Percentiles rank a stretch among this genome's conserved stretches.
These are phyloP conservation scores for Geotrichum restrictum DNA, from an alignment of 1,139 yeast species.

Conservation along the genomic window DNA sequence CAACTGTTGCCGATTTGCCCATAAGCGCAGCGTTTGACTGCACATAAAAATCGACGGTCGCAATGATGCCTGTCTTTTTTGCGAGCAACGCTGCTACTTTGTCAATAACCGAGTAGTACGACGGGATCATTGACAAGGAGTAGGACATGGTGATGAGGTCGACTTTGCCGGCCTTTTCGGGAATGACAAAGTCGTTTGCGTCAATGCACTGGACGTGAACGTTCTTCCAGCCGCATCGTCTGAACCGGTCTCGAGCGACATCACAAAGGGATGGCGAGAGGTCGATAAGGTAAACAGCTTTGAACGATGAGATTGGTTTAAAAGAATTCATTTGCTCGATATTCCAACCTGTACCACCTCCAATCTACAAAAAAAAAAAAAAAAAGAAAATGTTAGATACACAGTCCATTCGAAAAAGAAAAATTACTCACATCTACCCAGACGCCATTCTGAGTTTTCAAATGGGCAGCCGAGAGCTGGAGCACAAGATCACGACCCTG, in stretches of 20 bases:
- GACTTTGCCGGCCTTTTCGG: constrained; percentile 41
- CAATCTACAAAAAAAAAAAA: constrained; percentile 49
- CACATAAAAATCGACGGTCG: constrained; percentile 77
- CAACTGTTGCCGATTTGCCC: constrained; percentile 71
- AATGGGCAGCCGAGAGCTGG: constrained; percentile 55
- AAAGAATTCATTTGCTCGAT: constrained; percentile 68
- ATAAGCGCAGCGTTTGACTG: constrained; percentile 60
- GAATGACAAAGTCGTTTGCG: constrained; percentile 62
- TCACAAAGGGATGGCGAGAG: constrained; percentile 72
- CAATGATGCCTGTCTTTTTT: constrained; percentile 52
- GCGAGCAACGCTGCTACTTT: constrained; percentile 54
- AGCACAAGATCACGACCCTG: constrained; percentile 70
- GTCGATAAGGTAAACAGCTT: constrained; percentile 68
- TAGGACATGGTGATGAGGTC: constrained; percentile 74
- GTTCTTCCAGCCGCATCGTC: constrained; percentile 53
- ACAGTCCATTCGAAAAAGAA: not conserved
- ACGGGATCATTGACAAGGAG: constrained; percentile 80
- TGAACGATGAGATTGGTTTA: constrained; percentile 52
- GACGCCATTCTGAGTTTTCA: constrained; percentile 45
- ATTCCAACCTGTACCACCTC: constrained; percentile 83
- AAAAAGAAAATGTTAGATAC: too few relatives aligned
- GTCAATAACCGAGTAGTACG: constrained; percentile 76
- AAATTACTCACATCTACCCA: constrained; percentile 56
- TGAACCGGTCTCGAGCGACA: constrained; percentile 61
- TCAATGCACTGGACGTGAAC: constrained; percentile 71